Base-by-base conservation (phyloP, 805 yeast genomes). In the Kuraishia molischiana region DNA sequence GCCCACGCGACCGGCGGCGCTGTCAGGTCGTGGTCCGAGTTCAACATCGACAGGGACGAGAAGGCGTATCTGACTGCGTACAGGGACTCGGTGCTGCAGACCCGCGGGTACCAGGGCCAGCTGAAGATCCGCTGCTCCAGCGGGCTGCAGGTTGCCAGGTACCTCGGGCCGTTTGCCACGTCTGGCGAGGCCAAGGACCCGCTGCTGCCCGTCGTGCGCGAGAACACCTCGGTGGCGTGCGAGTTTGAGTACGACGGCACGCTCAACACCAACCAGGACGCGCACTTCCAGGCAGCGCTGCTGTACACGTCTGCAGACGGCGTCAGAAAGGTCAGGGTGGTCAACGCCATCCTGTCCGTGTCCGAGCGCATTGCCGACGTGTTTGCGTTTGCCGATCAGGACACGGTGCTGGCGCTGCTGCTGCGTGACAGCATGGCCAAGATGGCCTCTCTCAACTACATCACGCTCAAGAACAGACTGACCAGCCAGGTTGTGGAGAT, bases 251-350 rank as follows among this genome's bases (percentile, higher is more conserved):
- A 85, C 51, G 96, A 87, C 51, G 86, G 86, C 3, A 76, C 75
- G 42, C 63, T 86, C 24, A 74, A 78, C 41, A 66, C 82, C 2
- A 75, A 75, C 42, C 67, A 71, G 29, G 96, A 87, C 55, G 83
- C 85, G 18, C 92, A 86, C 55, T 85, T 90, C 64, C 98, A 92
- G 59, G 82, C 85, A 2, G 97, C 97, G 0, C 47, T 92, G 20
- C 62, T 92, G 39, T 90, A 87, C 54, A 89, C 97, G 0, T 83
- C 86, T 34, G 52, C 67, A 2, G 67, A 68, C 35, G 98, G 98
- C 18, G 59, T 67, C 6, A 66, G 97, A 46, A 80, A 85, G 48
- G 90, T 92, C 13, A 71, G 98, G 44, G 87, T 87, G n/a, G 72
- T 84, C 35, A 92, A 92, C 52, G 64, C 77, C 40, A 80, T 82